Base-by-base conservation (phyloP, 352 stramenopile species). In the Globisporangium abappressorium region DNA sequence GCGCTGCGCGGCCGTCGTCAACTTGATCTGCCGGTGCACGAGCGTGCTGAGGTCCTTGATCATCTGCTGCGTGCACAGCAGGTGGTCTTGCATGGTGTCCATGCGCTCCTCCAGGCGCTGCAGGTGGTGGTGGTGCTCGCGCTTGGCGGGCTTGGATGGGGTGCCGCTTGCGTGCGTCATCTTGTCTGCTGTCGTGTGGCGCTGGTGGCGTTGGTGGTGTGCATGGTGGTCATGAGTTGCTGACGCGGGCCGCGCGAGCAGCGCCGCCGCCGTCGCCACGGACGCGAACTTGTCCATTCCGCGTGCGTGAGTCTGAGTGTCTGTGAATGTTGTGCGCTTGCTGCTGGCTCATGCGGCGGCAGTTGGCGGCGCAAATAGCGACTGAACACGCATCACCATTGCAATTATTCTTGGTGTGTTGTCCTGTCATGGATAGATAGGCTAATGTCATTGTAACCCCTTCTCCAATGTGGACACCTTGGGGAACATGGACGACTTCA, bases 1-100 rank as follows among this genome's bases (percentile, higher is more conserved):
- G 56, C 75, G 78, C 57, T 80, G 71, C 46, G 57, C 71, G 18
- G 65, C 73, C 1, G 66, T 30, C 1, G 70, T 63, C 41, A 75
- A 68, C 69, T 85, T 76, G 57, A 86, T 57, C 61, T 88, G 82
- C n/a, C 76, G 75, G 33, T 85, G 64, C n/a, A 90, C 61, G 4
- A 83, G 53, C 6, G 68, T 38, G n/a, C 46, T 84, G 38, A 91
- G 65, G 5, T 85, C 75, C 2, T 71, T 73, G 24, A 92, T 74
- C 81, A 85, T 87, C 51, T 69, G 57, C 60, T 90, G 79, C 15
- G 81, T 85, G 4, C 62, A 64, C 8, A 72, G 41, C 9, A 82
- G 66, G 20, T 88, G 79, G 5, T 57, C 54, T 53, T 88, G 76
- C 57, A 92, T 69, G n/a, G 72, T 56, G 9, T 71, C 58, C 20